Evolutionary conservation across 2,329 filamentous ascomycete species (phyloP), one percentile per base, ranked within the genome.

Genomic region (Dactylella cylindrospora): DNA sequence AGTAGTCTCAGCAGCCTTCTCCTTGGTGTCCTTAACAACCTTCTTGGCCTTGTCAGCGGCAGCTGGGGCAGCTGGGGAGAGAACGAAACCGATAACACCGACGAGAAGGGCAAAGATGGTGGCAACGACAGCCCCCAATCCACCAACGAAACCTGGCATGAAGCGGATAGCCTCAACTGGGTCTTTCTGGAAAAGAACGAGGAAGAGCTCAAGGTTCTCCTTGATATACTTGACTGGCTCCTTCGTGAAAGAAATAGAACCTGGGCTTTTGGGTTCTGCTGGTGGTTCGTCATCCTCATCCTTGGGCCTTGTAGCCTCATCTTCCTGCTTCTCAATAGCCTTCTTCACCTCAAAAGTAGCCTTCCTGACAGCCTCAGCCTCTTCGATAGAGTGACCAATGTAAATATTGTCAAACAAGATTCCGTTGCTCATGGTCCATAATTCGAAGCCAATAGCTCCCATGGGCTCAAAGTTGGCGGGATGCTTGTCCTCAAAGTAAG

Each of bases 401-500:
- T 97, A 98, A 80, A 98, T 94, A 84, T 98, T 98, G 83, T 97
- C 89, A 71, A 98, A 97, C 71, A 96, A 85, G 70, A 98, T 97
- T 73, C 96, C 87, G 74, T 84, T 95, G 78, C 96, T 91, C 93
- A 98, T 98, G 71, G 93, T 97, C 93, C 93, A 98, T 78, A 98
- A 91, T 77, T 98, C 93, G 72, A 97, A 97, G 70, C 93, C 93
- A 77, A 97, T 86, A 78, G 89, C 91, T 72, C 93, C 93, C 75
- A 98, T 97, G 68, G 93, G 90, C 81, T 98, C 93, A 72, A 98
- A 88, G 83, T 95, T 93, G 74, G 93, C 79, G 46, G 93, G 93
- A 65, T 82, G 87, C 85, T 95, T 95, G 81, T 97, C 93, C 82
- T 98, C 90, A 70, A 84, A 98, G 82, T 85, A 97, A 75, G 85